A percentile compares a stretch with the other conserved stretches of the same genome.
Evolutionary conservation across 1,284 basidiomycete species (phyloP).

Genomic region (Stygiomarasmius scandens): DNA sequence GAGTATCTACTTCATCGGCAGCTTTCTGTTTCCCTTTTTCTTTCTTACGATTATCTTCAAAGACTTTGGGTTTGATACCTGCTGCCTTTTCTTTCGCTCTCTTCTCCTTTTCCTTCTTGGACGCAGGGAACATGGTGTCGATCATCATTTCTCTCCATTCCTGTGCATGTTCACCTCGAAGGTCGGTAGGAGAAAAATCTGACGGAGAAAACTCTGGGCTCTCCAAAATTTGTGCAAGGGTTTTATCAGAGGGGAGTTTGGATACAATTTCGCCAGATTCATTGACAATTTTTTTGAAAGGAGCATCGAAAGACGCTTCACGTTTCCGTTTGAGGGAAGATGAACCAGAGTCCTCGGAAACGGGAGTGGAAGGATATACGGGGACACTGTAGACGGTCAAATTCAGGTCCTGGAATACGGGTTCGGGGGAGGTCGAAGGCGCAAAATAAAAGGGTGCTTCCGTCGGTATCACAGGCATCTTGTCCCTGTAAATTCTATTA

Average conservation of each 20-base stretch:
- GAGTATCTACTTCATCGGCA: constrained; percentile 7
- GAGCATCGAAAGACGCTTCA: constrained; percentile 33
- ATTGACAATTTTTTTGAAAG: constrained; percentile 32
- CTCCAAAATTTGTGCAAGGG: constrained; percentile 20
- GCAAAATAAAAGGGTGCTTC: constrained; percentile 45
- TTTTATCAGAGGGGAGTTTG: background rate
- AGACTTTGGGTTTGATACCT: constrained; percentile 11
- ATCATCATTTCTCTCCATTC: constrained; percentile 55
- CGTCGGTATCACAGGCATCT: constrained; percentile 46
- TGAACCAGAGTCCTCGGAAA: constrained; percentile 23
- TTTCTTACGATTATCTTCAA: constrained; percentile 7
- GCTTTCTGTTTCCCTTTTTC: constrained; percentile 10
- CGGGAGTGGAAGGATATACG: constrained; percentile 36
- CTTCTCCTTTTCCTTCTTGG: constrained; percentile 21
- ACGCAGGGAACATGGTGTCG: constrained; percentile 60
- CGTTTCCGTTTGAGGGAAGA: constrained; percentile 50
- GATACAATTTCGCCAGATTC: background rate
- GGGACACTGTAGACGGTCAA: constrained; percentile 68
- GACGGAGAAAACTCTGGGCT: background rate
- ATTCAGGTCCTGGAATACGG: constrained; percentile 64
- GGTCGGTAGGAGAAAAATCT: constrained; percentile 38
- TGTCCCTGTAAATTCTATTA: constrained; percentile 37
- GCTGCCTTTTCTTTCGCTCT: constrained; percentile 15
- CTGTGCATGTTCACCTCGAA: constrained; percentile 46
- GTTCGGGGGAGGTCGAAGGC: constrained; percentile 29